Percentiles rank a stretch among this genome's conserved stretches.
These are phyloP conservation scores for Aegilops bicornis DNA, from an alignment of 176 grass and related monocot species.

Conservation along the genomic window DNA sequence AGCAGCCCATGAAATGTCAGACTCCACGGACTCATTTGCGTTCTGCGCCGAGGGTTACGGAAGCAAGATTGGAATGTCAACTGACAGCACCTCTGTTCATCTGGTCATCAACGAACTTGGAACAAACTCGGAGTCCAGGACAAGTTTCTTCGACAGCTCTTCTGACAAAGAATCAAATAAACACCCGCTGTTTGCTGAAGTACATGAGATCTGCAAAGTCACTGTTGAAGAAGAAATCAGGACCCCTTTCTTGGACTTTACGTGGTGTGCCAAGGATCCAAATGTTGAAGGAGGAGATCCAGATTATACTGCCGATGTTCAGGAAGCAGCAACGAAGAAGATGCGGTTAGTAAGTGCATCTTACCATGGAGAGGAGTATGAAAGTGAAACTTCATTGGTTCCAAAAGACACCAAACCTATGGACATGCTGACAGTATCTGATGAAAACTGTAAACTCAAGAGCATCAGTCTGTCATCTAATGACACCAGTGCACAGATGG, in stretches of 20 bases:
- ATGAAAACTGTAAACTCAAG: conserved; percentile 22
- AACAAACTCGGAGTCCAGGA: conserved; percentile 23
- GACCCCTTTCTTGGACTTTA: conserved; percentile 25
- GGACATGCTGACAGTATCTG: conserved; percentile 8
- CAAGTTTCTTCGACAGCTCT: conserved; percentile 27
- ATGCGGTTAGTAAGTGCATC: conserved; percentile 15
- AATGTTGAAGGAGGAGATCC: conserved; percentile 11
- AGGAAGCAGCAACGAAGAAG: conserved; percentile 37
- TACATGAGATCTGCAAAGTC: conserved; percentile 21
- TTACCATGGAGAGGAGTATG: conserved; percentile 32
- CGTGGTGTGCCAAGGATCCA: background rate
- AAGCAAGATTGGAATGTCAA: background rate
- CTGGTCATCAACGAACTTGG: conserved; percentile 20
- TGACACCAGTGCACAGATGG: conserved; percentile 6
- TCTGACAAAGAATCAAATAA: conserved; percentile 12
- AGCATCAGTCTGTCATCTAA: conserved; percentile 10
- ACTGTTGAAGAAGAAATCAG: conserved; percentile 17
- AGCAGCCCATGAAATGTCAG: conserved; percentile 18
- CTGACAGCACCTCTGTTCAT: background rate
- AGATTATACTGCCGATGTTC: conserved; percentile 4
- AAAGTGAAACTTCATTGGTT: conserved; percentile 5
- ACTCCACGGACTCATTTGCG: conserved; percentile 23
- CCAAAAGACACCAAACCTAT: background rate
- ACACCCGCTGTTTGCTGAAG: background rate
- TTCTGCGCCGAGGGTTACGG: background rate